Evolutionary conservation across 495 filamentous ascomycete genomes (phyloP).

Genomic region (Talaromyces trachyspermus): DNA sequence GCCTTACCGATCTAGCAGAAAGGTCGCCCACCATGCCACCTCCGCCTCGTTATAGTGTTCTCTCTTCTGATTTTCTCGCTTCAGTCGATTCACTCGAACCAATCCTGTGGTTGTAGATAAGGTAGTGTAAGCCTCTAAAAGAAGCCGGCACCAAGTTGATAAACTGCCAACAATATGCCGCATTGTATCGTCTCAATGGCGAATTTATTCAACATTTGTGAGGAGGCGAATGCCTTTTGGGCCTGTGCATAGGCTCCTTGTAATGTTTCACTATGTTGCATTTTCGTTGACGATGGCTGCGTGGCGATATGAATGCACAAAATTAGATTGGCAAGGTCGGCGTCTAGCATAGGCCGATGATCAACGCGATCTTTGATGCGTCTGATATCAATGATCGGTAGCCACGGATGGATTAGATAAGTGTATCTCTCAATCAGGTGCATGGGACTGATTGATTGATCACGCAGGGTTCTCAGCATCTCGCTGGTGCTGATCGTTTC

Average conservation of each 20-base stretch:
- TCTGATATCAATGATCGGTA: not conserved
- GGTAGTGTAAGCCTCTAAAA: constrained; percentile 4
- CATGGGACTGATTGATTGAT: not conserved
- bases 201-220: not conserved
- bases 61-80: not conserved
- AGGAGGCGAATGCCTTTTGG: not conserved
- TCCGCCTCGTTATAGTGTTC: not conserved
- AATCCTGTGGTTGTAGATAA: constrained; percentile 2
- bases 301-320: not conserved
- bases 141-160: constrained; percentile 5
- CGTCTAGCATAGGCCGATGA: not conserved
- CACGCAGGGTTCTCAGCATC: not conserved
- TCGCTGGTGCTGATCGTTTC: not conserved
- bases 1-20: constrained; percentile 3
- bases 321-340: not conserved
- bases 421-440: not conserved
- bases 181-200: constrained; percentile 1
- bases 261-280: not conserved
- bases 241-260: not conserved
- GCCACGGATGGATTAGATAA: not conserved
- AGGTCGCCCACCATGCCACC: constrained; percentile 2
- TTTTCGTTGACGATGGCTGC: not conserved
- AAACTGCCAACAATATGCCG: constrained; percentile 1
- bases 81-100: not conserved
- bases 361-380: not conserved